Conservation (phyloP, 2,329 filamentous ascomycete species). For the Coniella vitis region DNA sequence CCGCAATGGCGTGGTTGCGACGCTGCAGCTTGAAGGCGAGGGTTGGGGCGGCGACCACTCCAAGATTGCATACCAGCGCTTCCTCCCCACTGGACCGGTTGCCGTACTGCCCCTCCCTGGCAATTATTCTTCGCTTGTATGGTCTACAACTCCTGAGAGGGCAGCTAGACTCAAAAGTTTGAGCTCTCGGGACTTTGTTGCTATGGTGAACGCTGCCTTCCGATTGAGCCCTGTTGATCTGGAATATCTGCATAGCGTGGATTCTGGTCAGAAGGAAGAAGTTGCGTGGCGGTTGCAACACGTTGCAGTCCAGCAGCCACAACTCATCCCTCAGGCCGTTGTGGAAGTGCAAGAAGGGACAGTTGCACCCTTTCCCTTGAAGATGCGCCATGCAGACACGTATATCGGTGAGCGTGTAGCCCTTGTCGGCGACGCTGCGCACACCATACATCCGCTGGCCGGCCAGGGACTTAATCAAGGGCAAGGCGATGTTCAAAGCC, state of each 20-base stretch:
- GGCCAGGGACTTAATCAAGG: slow-evolving; percentile 94
- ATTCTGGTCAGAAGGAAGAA: slow-evolving; percentile 60
- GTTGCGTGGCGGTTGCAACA: slow-evolving; percentile 76
- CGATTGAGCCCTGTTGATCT: slow-evolving; percentile 73
- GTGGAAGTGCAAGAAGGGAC: slow-evolving; percentile 69
- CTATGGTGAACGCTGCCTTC: slow-evolving; percentile 92
- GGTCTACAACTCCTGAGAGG: slow-evolving; percentile 81
- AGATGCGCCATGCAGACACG: slow-evolving; percentile 86
- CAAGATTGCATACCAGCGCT: slow-evolving; percentile 89
- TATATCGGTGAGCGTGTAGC: slow-evolving; percentile 89
- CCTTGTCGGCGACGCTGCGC: slow-evolving; percentile 87
- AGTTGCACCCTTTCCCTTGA: slow-evolving; percentile 84
- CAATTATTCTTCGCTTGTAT: slow-evolving; percentile 78
- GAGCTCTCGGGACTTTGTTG: slow-evolving; percentile 63
- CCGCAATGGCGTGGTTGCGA: slow-evolving; percentile 86
- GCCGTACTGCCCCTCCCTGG: slow-evolving; percentile 87
- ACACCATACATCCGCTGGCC: slow-evolving; percentile 89
- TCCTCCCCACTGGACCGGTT: slow-evolving; percentile 85
- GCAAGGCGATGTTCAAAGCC: slow-evolving; percentile 76
- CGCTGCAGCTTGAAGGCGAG: slow-evolving; percentile 62
- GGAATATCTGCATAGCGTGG: slow-evolving; percentile 67
- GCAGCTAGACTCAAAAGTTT: slow-evolving; percentile 76
- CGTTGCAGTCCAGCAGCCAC: slow-evolving; percentile 46
- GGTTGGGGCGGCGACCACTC: slow-evolving; percentile 46
- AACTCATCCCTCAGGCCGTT: slow-evolving; percentile 58